phyloP scores from a whole-genome alignment of 2,329 filamentous ascomycete species.

The Hansfordia pulvinata region DNA sequence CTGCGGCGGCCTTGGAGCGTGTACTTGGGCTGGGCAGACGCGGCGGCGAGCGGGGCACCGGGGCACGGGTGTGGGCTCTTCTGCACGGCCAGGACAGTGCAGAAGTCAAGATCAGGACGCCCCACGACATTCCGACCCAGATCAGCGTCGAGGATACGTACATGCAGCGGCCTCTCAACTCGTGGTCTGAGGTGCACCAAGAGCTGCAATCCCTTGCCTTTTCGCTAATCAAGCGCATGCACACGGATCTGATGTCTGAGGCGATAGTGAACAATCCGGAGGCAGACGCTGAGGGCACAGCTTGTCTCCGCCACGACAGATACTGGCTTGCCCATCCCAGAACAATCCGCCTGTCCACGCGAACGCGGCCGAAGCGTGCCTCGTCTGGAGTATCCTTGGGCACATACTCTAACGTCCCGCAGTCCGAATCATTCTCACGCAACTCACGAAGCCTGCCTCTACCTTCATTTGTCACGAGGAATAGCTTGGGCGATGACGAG shows the following conservation, averaged over 20 bases:
- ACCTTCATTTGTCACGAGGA: slow-evolving; percentile 64
- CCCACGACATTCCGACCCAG: slow-evolving; percentile 62
- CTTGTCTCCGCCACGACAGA: slow-evolving; percentile 4
- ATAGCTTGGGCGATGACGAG: slow-evolving; percentile 41
- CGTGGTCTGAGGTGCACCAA: slow-evolving; percentile 45
- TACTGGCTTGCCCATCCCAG: slow-evolving; percentile 79
- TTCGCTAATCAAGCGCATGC: slow-evolving; percentile 67
- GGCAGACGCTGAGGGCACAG: slow-evolving; percentile 13
- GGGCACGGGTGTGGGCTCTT: slow-evolving; percentile 59
- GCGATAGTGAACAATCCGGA: slow-evolving; percentile 20
- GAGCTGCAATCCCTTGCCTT: slow-evolving; percentile 56
- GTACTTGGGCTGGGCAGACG: no score
- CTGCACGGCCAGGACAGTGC: slow-evolving; percentile 69
- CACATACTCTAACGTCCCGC: slow-evolving; percentile 29
- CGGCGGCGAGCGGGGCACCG: slow-evolving; percentile 58
- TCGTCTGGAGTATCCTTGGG: no score
- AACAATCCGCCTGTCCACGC: slow-evolving; percentile 69
- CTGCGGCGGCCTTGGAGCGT: slow-evolving; percentile 47
- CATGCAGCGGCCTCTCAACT: slow-evolving; percentile 49
- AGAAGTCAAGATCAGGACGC: slow-evolving; percentile 64
- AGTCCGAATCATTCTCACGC: slow-evolving; percentile 46
- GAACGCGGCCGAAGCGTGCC: slow-evolving; percentile 39
- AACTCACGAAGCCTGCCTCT: slow-evolving; percentile 64
- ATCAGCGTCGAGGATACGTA: slow-evolving; percentile 96
- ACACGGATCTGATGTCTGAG: slow-evolving; percentile 53